A percentile compares a stretch with the other conserved stretches of the same genome.
These are phyloP conservation scores for Hortaea werneckii DNA, from an alignment of 2,329 filamentous ascomycete genomes.

Conservation along the genomic window DNA sequence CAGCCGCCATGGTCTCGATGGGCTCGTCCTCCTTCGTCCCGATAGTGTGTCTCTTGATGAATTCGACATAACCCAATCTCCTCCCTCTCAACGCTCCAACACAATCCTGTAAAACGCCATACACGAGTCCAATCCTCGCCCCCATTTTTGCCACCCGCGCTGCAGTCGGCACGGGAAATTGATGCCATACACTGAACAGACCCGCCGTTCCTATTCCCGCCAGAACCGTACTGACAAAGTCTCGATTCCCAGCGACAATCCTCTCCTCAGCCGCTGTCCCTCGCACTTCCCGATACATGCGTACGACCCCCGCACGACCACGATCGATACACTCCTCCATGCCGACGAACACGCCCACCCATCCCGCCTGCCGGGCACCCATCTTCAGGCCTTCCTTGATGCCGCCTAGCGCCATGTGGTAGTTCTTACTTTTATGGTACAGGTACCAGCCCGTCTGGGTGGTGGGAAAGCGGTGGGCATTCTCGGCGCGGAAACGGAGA, in stretches of 20 bases:
- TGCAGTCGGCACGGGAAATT: slow-evolving; percentile 59
- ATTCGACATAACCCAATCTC: slow-evolving; percentile 64
- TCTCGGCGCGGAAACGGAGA: slow-evolving; percentile 85
- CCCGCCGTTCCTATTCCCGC: slow-evolving; percentile 79
- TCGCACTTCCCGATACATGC: slow-evolving; percentile 28
- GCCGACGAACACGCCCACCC: slow-evolving; percentile 66
- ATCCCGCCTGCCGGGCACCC: slow-evolving; percentile 58
- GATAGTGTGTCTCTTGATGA: slow-evolving; percentile 22
- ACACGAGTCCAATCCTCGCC: slow-evolving; percentile 65
- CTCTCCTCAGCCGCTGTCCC: slow-evolving; percentile 31
- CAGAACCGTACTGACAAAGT: slow-evolving; percentile 70
- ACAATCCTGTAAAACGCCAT: slow-evolving; percentile 71
- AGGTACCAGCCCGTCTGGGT: slow-evolving; percentile 85
- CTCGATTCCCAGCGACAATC: slow-evolving; percentile 39
- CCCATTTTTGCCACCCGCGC: slow-evolving; percentile 64
- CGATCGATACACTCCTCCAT: slow-evolving; percentile 80
- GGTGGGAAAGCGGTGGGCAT: slow-evolving; percentile 83
- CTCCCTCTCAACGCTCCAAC: slow-evolving; percentile 60
- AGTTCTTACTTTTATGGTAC: slow-evolving; percentile 98
- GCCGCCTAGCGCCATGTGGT: slow-evolving; percentile 68
- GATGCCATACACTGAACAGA: slow-evolving; percentile 75
- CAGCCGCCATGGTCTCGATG: neutral
- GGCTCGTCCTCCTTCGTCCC: neutral
- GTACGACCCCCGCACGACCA: slow-evolving; percentile 53
- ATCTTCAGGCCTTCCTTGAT: slow-evolving; percentile 69